These are phyloP conservation scores for Omphalotus olearius DNA, from an alignment of 1,284 basidiomycete genomes.

Conservation along the genomic window DNA sequence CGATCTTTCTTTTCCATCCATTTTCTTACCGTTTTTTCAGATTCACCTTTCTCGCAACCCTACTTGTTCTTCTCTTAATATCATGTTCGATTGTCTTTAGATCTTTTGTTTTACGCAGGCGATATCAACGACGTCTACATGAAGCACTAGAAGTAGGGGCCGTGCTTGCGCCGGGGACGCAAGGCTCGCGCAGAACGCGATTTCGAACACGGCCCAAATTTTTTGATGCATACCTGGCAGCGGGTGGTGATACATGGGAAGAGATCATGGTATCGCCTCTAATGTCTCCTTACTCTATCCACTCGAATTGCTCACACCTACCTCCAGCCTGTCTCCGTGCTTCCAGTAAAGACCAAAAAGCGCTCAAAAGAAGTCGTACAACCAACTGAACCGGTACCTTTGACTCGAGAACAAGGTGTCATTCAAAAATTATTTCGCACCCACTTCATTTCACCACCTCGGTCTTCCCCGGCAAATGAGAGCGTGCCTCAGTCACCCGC, in stretches of 20 bases:
- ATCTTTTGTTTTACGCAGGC: constrained; percentile 56
- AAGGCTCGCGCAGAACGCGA: constrained; percentile 35
- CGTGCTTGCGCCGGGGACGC: constrained; percentile 31
- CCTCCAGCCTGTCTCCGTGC: constrained; percentile 30
- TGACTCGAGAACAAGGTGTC: constrained; percentile 10
- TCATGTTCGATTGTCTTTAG: constrained; percentile 61
- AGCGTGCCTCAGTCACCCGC: constrained; percentile 1
- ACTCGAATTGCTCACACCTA: neutral
- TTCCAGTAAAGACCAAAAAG: constrained; percentile 29
- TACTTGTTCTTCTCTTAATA: constrained; percentile 60
- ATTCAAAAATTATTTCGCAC: constrained; percentile 19
- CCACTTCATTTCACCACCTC: neutral
- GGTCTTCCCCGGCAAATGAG: neutral
- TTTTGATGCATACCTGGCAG: constrained; percentile 44
- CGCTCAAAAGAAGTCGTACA: constrained; percentile 21
- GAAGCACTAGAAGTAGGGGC: constrained; percentile 46
- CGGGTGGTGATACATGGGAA: constrained; percentile 38
- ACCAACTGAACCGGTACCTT: neutral
- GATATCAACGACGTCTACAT: constrained; percentile 46
- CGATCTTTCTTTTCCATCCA: constrained; percentile 10
- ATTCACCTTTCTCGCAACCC: constrained; percentile 64
- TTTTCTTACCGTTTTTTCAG: constrained; percentile 28
- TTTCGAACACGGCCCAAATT: constrained; percentile 50
- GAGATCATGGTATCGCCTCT: constrained; percentile 44
- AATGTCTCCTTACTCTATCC: constrained; percentile 9